Base-by-base conservation (phyloP, 177 flowering plant species). In the Telopea speciosissima region DNA sequence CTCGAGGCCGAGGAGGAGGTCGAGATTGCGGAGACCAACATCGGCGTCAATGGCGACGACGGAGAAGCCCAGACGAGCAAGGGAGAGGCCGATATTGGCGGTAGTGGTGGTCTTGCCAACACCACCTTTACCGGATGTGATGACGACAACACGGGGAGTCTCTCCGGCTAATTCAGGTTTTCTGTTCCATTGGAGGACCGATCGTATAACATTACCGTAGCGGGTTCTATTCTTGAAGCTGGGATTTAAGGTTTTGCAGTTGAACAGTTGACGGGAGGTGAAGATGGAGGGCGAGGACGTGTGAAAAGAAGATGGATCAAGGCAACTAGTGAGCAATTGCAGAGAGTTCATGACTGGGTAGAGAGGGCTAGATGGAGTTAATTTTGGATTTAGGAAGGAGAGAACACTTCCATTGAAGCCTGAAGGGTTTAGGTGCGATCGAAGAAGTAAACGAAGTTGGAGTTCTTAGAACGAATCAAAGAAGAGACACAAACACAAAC, bases 71-170 rank as follows among this genome's bases (percentile, higher is more conserved):
- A 89, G 86, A 13, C 99, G 91, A 49, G 99, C 99, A 8, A 92
- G 78, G 36, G 97, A 95, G 75, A 95, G 89, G 69, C 94, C 92
- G 16, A 92, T 73, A 70, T 95, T 95, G 67, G 99, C 97, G 28
- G 99, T 95, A 77, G 99, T 92, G 26, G 99, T 95, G 73, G 99
- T 95, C 73, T 95, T 95, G 3, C 99, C 99, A 16, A 95, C 98
- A 33, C 99, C 99, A 21, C 99, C 99, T 77, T 95, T 95, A 26
- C 99, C 99, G 66, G 99, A 95, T 70, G 99, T 95, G 70, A 95
- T 86, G 74, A 95, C 99, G 62, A 92, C 95, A 8, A 95, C 94
- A 8, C 99, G 87, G 0, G 99, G 99, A 1, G 97, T 90, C 0
- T 89, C 87, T 7, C 97, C 99, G 66, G 97, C 74, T 31, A 90